phyloP scores from a whole-genome alignment of 805 yeast genomes.

The Ogataea populi-albae region DNA sequence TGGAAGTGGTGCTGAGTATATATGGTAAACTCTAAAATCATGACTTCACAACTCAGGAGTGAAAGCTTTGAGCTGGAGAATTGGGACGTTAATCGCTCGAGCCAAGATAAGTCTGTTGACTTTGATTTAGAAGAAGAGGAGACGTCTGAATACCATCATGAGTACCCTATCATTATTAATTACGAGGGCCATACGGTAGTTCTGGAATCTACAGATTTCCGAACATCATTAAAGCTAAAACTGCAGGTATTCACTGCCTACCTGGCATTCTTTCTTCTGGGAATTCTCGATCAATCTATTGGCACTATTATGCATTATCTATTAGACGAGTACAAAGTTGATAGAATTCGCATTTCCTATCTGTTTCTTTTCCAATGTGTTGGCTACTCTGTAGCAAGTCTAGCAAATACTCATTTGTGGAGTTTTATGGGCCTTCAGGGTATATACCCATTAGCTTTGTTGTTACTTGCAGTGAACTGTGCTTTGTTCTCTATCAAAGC shows the following conservation, averaged over 20 bases:
- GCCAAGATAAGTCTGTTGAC: constrained; percentile 11
- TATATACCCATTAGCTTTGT: constrained; percentile 32
- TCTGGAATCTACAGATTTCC: constrained; percentile 41
- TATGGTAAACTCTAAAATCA: too few relatives aligned
- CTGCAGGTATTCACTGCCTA: constrained; percentile 43
- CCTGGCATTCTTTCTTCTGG: constrained; percentile 43
- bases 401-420: constrained; percentile 44
- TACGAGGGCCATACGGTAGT: constrained; percentile 24
- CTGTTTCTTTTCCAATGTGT: constrained; percentile 50
- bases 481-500: constrained; percentile 38
- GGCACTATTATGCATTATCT: constrained; percentile 58
- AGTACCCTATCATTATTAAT: constrained; percentile 6
- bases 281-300: constrained; percentile 58
- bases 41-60: too few relatives aligned
- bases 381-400: constrained; percentile 56
- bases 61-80: constrained; percentile 9
- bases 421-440: constrained; percentile 47
- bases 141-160: constrained; percentile 4
- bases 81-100: constrained; percentile 1
- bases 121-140: constrained; percentile 3
- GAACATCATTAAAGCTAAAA: constrained; percentile 36
- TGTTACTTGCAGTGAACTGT: constrained; percentile 7
- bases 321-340: constrained; percentile 44
- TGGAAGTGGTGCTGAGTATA: too few relatives aligned
- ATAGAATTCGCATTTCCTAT: constrained; percentile 46